Conservation (phyloP, 768 basidiomycete species). For the Tephrocybe rancida region DNA sequence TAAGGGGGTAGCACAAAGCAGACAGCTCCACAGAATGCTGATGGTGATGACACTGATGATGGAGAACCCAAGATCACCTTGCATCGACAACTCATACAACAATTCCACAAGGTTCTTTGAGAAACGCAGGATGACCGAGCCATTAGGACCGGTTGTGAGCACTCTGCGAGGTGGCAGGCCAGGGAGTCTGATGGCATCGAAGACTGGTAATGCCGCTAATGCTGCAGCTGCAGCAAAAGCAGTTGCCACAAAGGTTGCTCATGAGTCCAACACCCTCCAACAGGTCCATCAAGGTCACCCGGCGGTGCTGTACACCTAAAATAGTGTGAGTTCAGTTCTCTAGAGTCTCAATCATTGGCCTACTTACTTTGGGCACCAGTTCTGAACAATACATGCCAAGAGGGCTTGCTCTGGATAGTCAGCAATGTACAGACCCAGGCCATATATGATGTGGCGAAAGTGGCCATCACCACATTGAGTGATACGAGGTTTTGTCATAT, state of each 20-base stretch:
- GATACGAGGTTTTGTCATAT: constrained; percentile 26
- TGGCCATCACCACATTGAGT: constrained; percentile 26
- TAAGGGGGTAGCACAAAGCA: too few relatives aligned
- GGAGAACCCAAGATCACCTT: too few relatives aligned
- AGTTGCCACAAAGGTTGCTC: constrained; percentile 3
- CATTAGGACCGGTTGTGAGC: too few relatives aligned
- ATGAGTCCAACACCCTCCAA: constrained; percentile 9
- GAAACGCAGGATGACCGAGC: too few relatives aligned
- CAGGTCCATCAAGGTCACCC: constrained; percentile 9
- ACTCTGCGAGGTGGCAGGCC: too few relatives aligned
- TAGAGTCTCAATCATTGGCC: background rate
- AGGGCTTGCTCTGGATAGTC: constrained; percentile 30
- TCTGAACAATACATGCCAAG: constrained; percentile 23
- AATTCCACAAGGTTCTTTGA: too few relatives aligned
- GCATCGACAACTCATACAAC: too few relatives aligned
- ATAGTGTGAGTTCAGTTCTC: background rate
- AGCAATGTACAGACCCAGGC: constrained; percentile 29
- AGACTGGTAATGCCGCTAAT: background rate
- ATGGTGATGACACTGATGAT: too few relatives aligned
- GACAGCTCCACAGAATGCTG: too few relatives aligned
- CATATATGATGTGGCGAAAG: constrained; percentile 24
- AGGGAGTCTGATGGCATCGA: background rate
- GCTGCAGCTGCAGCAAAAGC: background rate
- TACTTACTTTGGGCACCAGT: constrained; percentile 28
- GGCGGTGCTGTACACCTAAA: constrained; percentile 12